Base-by-base conservation (phyloP, 257 asterid species). In the Gentiana macrophylla region DNA sequence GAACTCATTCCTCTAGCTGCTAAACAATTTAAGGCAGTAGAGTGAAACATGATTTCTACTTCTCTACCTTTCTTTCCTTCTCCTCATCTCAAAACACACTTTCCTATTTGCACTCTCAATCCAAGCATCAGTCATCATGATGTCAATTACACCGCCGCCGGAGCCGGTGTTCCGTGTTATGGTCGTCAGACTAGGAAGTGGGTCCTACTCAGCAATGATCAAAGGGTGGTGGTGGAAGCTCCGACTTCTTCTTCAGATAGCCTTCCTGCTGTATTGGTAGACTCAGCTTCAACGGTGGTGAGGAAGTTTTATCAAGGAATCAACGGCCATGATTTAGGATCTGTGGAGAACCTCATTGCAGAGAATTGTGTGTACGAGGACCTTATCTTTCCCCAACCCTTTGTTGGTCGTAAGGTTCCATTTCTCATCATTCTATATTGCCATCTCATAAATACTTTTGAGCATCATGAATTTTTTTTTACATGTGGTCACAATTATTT, bases 321-420 rank as follows among this genome's bases (percentile, higher is more conserved):
- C 72, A 90, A 90, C 67, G 55, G 70, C 64, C 87, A 78, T n/a
- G 84, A 86, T 73, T 69, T 86, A 79, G 76, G 60, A 6, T 67
- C 82, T 0, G 83, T 90, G 53, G 86, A 77, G 57, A 62, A 64
- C 12, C 80, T 90, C 50, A 77, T 90, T 45, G 72, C 96, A 33
- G 70, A 66, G 62, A 62, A 86, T 70, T 84, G 96, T 79, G 49
- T 56, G 55, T 90, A 90, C 62, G 96, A 90, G 68, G 98, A 90
- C 74, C 94, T 90, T 35, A 61, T 86, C 63, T 86, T 90, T 67
- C 79, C 95, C 43, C 61, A 44, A n/a, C 61, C 61, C 44, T 90
- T 90, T 55, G 75, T 78, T 44, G 98, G 96, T 59, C 92, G 98
- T 62, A 70, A 84, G 96, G 96, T 88, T 53, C 44, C 44, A 3